A percentile compares a stretch with the other conserved stretches of the same genome.
Evolutionary conservation across 495 filamentous ascomycete genomes (phyloP).

Genomic region (Talaromyces borbonicus): DNA sequence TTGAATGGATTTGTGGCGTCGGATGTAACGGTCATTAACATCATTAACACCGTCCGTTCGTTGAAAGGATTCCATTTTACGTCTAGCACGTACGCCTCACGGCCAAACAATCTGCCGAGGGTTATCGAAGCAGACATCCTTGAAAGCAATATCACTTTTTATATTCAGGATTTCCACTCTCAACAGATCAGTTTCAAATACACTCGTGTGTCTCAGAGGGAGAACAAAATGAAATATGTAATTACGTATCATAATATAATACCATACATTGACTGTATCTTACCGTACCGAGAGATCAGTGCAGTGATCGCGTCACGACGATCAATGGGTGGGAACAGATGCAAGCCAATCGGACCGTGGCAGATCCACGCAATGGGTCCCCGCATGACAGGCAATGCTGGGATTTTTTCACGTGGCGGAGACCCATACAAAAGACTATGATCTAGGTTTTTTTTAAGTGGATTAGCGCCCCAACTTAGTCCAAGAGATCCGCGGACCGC

Average conservation of each 20-base stretch:
- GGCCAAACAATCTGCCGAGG: neutral
- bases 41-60: neutral
- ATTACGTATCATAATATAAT: neutral
- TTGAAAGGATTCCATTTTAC: neutral
- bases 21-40: conserved; percentile 1
- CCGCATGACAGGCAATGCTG: neutral
- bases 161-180: too few relatives aligned
- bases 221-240: neutral
- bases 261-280: neutral
- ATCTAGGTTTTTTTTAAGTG: neutral
- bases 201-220: too few relatives aligned
- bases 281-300: neutral
- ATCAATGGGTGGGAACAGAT: neutral
- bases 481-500: neutral
- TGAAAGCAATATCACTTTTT: too few relatives aligned
- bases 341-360: neutral
- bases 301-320: too few relatives aligned
- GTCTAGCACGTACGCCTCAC: neutral
- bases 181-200: too few relatives aligned
- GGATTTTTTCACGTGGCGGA: conserved; percentile 1
- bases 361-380: neutral
- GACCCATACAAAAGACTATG: neutral
- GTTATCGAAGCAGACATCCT: too few relatives aligned
- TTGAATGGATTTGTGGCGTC: conserved; percentile 4
- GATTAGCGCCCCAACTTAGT: neutral